Base-by-base conservation (phyloP, 1,139 yeast genomes). In the Scheffersomyces stambukii region DNA sequence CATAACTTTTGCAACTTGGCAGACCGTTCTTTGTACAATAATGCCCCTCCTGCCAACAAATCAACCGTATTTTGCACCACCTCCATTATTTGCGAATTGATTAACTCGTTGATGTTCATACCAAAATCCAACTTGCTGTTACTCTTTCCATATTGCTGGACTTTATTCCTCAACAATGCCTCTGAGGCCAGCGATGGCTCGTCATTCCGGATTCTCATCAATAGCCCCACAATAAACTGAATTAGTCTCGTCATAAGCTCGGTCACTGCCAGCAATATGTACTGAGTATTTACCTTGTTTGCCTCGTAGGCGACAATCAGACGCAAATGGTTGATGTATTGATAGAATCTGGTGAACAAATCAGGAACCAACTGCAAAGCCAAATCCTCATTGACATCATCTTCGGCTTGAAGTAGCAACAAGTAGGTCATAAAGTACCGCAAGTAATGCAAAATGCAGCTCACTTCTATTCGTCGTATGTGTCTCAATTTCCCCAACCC, bases 371-470 rank as follows among this genome's bases (percentile, higher is more conserved):
- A 34, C 19, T 35, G 30, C 14, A 40, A 44, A 13, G 46, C 37
- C 16, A 50, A 31, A 4, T 33, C 46, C 7, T 43, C 45, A 11
- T 55, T 53, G 16, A 45, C 44, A 10, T 37, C 34, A 13, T 59
- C 65, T 40, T 65, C 72, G 8, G 52, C 48, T 37, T 66, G 71
- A 13, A 66, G 42, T 27, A 63, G 44, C 16, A 59, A 43, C 4
- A 63, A 33, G 30, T 57, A 60, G 6, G 54, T 41, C 38, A 64
- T 37, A 29, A 49, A 63, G 22, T 57, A 45, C 26, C 54, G 47
- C 20, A 60, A 46, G 35, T 61, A 62, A 20, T 48, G 50, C 15
- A 65, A 41, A 16, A 56, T 45, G n/a, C 48, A 40, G n/a, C 40
- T 40, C 4, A 42, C 37, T 37, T 66, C 71, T 24, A 54, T 49